Evolutionary conservation across 768 basidiomycete genomes (phyloP), one percentile per base, ranked within the genome.

Genomic region (Ephemerocybe angulata): DNA sequence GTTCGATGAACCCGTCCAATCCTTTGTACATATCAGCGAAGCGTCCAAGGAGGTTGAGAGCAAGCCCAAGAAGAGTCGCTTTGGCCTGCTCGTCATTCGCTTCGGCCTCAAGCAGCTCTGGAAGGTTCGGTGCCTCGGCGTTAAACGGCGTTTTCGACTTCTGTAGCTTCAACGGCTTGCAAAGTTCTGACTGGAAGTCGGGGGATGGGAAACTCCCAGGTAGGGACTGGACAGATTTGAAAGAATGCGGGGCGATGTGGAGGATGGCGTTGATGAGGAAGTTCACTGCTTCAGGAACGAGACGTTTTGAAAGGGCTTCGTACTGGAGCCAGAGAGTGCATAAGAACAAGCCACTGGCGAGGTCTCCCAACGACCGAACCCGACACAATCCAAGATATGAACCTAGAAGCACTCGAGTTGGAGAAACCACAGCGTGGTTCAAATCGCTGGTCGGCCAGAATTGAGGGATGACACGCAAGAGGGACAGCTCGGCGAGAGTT

Each of bases 391-490:
- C 87, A 17, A 99, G 86, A 66, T 98, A 98, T 43, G 93, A 87
- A 1, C 90, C 92, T 76, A 97, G 90, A 52, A 98, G 80, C 17
- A 98, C 72, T 48, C 93, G 82, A 0, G 94, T 82, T 0, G 94
- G 92, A 0, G 91, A 89, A 19, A 93, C 75, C 43, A 98, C 93
- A 0, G 86, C 82, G 69, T 99, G 95, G 50, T 86, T 87, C 71
- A 96, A 80, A 70, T 99, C 97, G 66, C 93, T 96, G 2, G 94
- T 93, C 3, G 94, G 89, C 95, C 95, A 99, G 31, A 90, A 73
- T 13, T 77, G 72, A 3, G 93, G 93, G 49, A 92, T 80, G 35
- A 94, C 68, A 22, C 94, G 85, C 28, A 98, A 74, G 2, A 99
- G 75, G 0, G 81, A 75, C 19, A 99, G 76, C 67, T 99, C 97